These are phyloP conservation scores for Phaeophleospora eucalypticola DNA, from an alignment of 2,329 filamentous ascomycete species.

Conservation along the genomic window DNA sequence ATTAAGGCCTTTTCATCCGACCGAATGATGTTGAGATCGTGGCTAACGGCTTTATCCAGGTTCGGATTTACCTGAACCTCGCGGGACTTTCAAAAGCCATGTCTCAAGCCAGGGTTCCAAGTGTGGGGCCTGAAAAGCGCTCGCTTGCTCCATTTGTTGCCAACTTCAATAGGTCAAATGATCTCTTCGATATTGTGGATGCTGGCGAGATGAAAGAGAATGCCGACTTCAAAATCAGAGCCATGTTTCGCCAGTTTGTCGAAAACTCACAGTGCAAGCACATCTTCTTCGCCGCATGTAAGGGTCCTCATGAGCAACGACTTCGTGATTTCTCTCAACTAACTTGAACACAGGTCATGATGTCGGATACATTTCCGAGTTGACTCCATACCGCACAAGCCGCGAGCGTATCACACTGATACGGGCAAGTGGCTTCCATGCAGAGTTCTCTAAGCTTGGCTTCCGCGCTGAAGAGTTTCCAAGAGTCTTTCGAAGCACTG, in stretches of 20 bases:
- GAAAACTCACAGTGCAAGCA: constrained; percentile 58
- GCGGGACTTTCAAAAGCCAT: constrained; percentile 45
- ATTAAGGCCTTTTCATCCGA: too few species aligned
- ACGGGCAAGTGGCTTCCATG: constrained; percentile 48
- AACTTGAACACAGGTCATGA: too few species aligned
- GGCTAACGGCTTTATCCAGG: background rate
- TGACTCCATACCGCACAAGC: constrained; percentile 51
- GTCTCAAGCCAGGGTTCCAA: constrained; percentile 39
- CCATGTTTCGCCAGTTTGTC: constrained; percentile 48
- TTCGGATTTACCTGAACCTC: constrained; percentile 46
- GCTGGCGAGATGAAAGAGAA: constrained; percentile 58
- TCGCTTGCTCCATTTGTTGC: constrained; percentile 54
- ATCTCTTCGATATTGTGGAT: constrained; percentile 59
- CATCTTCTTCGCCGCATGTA: constrained; percentile 61
- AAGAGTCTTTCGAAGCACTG: constrained; percentile 45
- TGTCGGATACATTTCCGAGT: constrained; percentile 53
- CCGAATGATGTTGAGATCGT: too few species aligned
- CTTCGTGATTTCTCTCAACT: too few species aligned
- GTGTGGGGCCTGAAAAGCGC: constrained; percentile 53
- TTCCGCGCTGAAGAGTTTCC: constrained; percentile 51
- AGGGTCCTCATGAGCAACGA: too few species aligned
- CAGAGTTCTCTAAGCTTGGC: constrained; percentile 51
- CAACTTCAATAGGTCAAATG: constrained; percentile 48
- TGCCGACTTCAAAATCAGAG: constrained; percentile 58
- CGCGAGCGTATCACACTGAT: constrained; percentile 52